Evolutionary conservation across 495 filamentous ascomycete species (phyloP).

Genomic region (Corynascus novoguineensis): DNA sequence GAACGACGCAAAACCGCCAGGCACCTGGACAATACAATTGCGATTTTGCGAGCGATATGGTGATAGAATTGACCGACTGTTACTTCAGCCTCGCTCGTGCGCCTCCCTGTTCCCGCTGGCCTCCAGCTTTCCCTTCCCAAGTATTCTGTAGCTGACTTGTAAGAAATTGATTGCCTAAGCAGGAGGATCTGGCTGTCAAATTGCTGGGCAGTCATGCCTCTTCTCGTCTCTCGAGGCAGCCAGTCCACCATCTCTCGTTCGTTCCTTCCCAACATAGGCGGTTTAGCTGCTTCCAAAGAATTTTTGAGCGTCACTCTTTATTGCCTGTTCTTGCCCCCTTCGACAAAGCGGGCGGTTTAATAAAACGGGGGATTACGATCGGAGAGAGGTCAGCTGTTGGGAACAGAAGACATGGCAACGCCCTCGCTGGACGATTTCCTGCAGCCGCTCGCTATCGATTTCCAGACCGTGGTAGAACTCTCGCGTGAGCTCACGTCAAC

Average conservation of each 20-base stretch:
- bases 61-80: too few relatives aligned
- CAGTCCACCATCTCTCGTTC: neutral
- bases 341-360: neutral
- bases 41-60: too few relatives aligned
- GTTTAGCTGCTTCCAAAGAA: too few relatives aligned
- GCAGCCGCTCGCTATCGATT: conserved; percentile 39
- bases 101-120: too few relatives aligned
- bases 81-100: too few relatives aligned
- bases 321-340: neutral
- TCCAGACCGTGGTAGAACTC: conserved; percentile 49
- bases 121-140: too few relatives aligned
- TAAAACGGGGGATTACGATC: neutral
- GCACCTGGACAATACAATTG: too few relatives aligned
- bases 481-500: conserved; percentile 56
- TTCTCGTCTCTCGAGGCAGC: neutral
- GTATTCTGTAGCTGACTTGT: neutral
- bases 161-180: too few relatives aligned
- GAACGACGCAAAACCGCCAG: too few relatives aligned
- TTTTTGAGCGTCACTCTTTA: neutral
- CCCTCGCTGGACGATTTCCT: conserved; percentile 39
- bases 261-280: neutral
- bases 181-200: neutral
- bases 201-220: neutral
- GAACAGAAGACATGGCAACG: neutral
- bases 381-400: neutral